Percentiles rank a stretch among this genome's conserved stretches.
phyloP scores from a whole-genome alignment of 331 rosid species.

The Stylosanthes scabra region DNA sequence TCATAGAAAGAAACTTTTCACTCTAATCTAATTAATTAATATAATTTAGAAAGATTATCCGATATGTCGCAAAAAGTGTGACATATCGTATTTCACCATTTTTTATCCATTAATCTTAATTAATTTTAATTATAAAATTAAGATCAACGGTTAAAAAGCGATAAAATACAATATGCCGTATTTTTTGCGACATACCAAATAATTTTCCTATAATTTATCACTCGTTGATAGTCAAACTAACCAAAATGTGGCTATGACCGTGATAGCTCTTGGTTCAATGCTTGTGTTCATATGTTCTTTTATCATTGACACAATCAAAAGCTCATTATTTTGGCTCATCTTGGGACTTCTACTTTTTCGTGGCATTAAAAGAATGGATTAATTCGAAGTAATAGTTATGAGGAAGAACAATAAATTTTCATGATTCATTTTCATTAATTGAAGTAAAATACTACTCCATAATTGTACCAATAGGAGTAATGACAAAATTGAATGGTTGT shows the following conservation, averaged over 20 bases:
- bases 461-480: neutral
- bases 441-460: neutral
- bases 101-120: no score
- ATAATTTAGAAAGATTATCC: no score
- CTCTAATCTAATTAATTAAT: slow-evolving; percentile 10
- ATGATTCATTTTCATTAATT: neutral
- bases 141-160: no score
- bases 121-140: no score
- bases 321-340: neutral
- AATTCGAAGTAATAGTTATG: neutral
- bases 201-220: no score
- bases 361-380: neutral
- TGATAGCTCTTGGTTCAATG: neutral
- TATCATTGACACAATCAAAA: neutral
- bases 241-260: slow-evolving; percentile 16
- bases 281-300: neutral
- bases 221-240: slow-evolving; percentile 5
- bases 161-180: no score
- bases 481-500: neutral
- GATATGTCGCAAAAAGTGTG: no score
- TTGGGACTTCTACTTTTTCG: neutral
- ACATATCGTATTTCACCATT: no score
- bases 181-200: no score
- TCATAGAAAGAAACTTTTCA: neutral
- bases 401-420: slow-evolving; percentile 1